Evolutionary conservation across 1,139 yeast species (phyloP), one percentile per base, ranked within the genome.

Genomic region (Candida sp.): DNA sequence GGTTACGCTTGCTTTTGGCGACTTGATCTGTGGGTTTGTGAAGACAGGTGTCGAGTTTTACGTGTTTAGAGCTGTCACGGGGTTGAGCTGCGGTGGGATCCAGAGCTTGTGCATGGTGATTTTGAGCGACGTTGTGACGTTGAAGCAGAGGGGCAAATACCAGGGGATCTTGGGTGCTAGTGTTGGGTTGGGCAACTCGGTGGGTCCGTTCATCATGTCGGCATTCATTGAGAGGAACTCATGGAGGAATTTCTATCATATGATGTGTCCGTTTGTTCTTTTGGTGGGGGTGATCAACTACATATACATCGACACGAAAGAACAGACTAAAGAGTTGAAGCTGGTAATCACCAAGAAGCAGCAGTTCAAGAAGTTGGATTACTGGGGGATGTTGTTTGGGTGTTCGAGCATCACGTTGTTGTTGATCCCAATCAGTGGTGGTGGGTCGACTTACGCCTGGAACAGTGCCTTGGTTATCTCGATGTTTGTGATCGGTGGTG

Each of bases 151-250:
- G 56, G 80, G 81, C 0, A 74, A 72, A 52, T 75, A 67, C 56
- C 78, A 74, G 58, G 80, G 80, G 1, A 72, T 74, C 40, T 67
- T 81, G 33, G 85, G 84, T 4, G 63, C 80, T 0, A 70, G 73
- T 43, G 75, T 82, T n/a, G 85, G 85, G 0, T 54, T 81, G 4
- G 88, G 87, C 2, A 79, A 78, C 57, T 81, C 81, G 0, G 53
- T 78, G 5, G 87, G 86, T 0, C 87, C 87, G 0, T 75, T 83
- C 47, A 59, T 83, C 8, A 82, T 83, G 55, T 80, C 83, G 25
- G 80, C 75, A 0, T 77, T 82, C 54, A 72, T 78, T 28, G 65
- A 69, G 41, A 68, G 69, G 52, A 65, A 63, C 17, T 55, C 71
- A 28, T 84, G 88, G 88, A 72, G 83, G 56, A 71, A 77, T 54